Percentiles rank a stretch among this genome's conserved stretches.
phyloP scores from a whole-genome alignment of 371 early-diverging fungal genomes.

The Circinella minor region DNA sequence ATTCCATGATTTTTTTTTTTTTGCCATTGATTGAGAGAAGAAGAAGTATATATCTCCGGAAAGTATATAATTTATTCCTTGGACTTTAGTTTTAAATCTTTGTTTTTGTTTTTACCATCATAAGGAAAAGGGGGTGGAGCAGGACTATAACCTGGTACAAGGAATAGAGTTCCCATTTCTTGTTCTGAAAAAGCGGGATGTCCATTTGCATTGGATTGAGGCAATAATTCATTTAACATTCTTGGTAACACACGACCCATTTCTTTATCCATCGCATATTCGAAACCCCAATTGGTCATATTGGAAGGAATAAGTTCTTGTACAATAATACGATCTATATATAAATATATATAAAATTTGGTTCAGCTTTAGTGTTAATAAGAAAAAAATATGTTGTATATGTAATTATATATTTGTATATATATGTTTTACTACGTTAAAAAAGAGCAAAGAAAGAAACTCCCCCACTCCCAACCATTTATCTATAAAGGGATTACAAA shows the following conservation, averaged over 20 bases:
- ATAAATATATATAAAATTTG: not conserved
- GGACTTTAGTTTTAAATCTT: not conserved
- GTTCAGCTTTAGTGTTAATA: no score
- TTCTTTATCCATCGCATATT: constrained; percentile 17
- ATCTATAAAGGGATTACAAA: constrained; percentile 19
- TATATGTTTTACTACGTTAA: no score
- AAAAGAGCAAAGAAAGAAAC: no score
- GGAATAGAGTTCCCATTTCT: constrained; percentile 21
- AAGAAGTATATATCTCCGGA: no score
- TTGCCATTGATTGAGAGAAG: no score
- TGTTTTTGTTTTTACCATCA: not conserved
- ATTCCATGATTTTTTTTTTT: no score
- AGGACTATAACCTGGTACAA: constrained; percentile 4
- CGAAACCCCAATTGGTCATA: constrained; percentile 38
- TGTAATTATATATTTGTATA: no score
- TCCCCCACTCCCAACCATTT: no score
- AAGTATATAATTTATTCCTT: no score
- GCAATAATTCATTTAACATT: constrained; percentile 17
- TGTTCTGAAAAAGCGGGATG: constrained; percentile 22
- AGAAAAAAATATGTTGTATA: no score
- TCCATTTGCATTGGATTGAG: constrained; percentile 20
- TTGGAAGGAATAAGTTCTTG: constrained; percentile 31
- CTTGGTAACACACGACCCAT: constrained; percentile 22
- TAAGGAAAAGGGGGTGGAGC: no score
- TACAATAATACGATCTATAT: constrained; percentile 26